Evolutionary conservation across 768 basidiomycete species (phyloP).

Genomic region (Termitomyces sp.): DNA sequence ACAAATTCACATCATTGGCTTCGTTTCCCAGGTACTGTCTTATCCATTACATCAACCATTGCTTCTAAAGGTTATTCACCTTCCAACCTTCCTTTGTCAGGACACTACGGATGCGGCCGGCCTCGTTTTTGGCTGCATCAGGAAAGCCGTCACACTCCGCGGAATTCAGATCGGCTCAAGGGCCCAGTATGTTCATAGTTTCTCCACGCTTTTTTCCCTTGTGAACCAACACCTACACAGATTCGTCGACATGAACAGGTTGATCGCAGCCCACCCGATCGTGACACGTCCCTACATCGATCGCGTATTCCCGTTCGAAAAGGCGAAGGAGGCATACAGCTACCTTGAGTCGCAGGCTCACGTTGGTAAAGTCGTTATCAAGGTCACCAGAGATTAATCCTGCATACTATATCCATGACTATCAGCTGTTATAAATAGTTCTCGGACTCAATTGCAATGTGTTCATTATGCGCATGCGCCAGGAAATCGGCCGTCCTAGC

Average conservation of each 20-base stretch:
- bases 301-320: conserved; percentile 55
- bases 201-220: background rate
- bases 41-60: background rate
- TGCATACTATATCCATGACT: background rate
- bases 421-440: background rate
- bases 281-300: conserved; percentile 49
- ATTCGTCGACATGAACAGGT: conserved; percentile 50
- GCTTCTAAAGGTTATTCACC: background rate
- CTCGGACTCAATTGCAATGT: background rate
- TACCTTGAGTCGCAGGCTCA: conserved; percentile 53
- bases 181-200: conserved; percentile 41
- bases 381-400: conserved; percentile 25
- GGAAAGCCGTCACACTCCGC: conserved; percentile 38
- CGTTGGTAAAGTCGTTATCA: conserved; percentile 60
- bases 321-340: conserved; percentile 49
- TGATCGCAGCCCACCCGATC: conserved; percentile 38
- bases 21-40: conserved; percentile 39
- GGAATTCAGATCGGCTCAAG: conserved; percentile 57
- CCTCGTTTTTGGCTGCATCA: conserved; percentile 29
- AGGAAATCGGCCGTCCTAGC: background rate
- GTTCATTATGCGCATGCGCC: background rate
- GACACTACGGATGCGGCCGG: conserved; percentile 20
- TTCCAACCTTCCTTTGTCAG: conserved; percentile 4
- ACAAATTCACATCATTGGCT: conserved; percentile 47
- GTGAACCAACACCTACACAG: conserved; percentile 18